Evolutionary conservation across 257 asterid genomes (phyloP).

Genomic region (Misopates orontium): DNA sequence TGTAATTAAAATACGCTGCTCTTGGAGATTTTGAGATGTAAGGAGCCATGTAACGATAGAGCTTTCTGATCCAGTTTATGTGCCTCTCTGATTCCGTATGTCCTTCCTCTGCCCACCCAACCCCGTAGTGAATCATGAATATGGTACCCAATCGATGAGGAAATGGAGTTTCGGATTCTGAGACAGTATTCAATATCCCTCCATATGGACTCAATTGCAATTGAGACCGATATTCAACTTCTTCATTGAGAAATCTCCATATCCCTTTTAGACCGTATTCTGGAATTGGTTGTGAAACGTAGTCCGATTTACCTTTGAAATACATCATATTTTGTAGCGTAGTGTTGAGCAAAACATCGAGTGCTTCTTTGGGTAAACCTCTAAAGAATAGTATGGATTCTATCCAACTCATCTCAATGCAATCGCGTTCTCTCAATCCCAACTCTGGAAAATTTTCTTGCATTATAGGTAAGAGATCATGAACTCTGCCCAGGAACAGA

Average conservation of each 20-base stretch:
- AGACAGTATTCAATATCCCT: background rate
- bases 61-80: constrained; percentile 2
- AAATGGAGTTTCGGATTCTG: constrained; percentile 8
- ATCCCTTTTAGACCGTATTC: constrained; percentile 1
- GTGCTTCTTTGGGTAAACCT: background rate
- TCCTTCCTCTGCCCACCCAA: background rate
- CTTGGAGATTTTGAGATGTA: constrained; percentile 14
- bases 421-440: constrained; percentile 23
- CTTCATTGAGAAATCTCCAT: constrained; percentile 22
- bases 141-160: constrained; percentile 6
- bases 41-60: constrained; percentile 5
- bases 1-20: background rate
- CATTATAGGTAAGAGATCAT: constrained; percentile 10
- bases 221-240: background rate
- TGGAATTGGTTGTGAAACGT: background rate
- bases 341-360: background rate
- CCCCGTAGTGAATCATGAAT: background rate
- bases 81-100: background rate
- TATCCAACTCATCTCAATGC: constrained; percentile 28
- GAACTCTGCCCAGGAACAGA: background rate
- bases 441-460: constrained; percentile 25
- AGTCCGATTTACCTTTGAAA: constrained; percentile 21
- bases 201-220: constrained; percentile 9
- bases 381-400: constrained; percentile 18
- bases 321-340: background rate